Conservation (phyloP, 805 yeast species). For the Candida sphagnicola region DNA sequence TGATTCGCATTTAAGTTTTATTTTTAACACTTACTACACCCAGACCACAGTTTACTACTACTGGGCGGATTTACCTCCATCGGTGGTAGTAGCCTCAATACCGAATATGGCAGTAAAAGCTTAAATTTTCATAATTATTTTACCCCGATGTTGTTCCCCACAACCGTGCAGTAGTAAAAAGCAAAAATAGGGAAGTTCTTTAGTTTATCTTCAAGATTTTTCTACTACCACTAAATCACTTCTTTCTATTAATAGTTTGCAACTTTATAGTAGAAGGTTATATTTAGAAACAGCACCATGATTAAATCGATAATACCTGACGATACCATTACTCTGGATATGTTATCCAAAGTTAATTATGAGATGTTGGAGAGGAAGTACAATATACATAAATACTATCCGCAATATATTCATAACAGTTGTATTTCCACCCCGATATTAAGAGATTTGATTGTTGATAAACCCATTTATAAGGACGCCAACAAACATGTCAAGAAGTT, state of each 20-base stretch:
- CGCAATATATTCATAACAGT: slow-evolving; percentile 34
- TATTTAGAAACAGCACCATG: slow-evolving; percentile 1
- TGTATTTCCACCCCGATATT: slow-evolving; percentile 35
- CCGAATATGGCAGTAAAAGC: neutral
- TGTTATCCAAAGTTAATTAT: slow-evolving; percentile 21
- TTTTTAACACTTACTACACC: neutral
- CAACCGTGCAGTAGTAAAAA: neutral
- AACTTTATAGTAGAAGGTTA: too few relatives aligned
- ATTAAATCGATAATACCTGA: neutral
- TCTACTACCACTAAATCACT: too few relatives aligned
- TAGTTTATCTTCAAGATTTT: too few relatives aligned
- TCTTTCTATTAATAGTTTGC: too few relatives aligned
- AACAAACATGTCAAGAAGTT: slow-evolving; percentile 21
- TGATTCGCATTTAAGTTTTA: neutral
- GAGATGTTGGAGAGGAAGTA: slow-evolving; percentile 30
- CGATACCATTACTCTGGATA: slow-evolving; percentile 2
- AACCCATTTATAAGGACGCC: slow-evolving; percentile 40
- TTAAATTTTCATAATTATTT: too few relatives aligned
- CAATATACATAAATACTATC: slow-evolving; percentile 36
- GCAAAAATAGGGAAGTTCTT: too few relatives aligned
- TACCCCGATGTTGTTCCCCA: neutral
- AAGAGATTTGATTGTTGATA: slow-evolving; percentile 26
- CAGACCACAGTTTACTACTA: neutral
- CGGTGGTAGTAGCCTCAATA: neutral
- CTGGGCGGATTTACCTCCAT: neutral